Percentiles rank a stretch among this genome's conserved stretches.
Evolutionary conservation across 306 rosid species (phyloP).

Genomic region (Malus sylvestris): DNA sequence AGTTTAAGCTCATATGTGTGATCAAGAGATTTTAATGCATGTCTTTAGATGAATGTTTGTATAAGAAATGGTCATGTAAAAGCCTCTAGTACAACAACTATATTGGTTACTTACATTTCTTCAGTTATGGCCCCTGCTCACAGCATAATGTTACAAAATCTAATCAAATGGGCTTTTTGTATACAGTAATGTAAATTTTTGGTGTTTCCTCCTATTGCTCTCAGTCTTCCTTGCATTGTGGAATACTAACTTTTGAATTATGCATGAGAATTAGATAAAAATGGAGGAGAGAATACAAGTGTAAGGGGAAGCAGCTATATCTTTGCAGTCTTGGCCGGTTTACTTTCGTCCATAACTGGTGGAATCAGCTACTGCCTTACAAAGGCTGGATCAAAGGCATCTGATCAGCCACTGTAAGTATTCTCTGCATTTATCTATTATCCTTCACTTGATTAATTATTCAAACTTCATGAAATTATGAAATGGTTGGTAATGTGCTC

Average conservation of each 20-base stretch:
- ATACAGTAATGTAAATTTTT: conserved; percentile 2
- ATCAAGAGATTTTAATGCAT: background rate
- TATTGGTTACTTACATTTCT: too few species aligned
- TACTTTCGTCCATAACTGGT: conserved; percentile 58
- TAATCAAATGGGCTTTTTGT: background rate
- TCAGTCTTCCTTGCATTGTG: conserved; percentile 2
- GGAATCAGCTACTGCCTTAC: conserved; percentile 69
- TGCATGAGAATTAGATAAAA: conserved; percentile 50
- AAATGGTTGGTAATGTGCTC: background rate
- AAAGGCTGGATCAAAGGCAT: conserved; percentile 69
- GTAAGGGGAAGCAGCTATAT: conserved; percentile 31
- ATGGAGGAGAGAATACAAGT: conserved; percentile 28
- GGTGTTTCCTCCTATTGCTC: conserved; percentile 3
- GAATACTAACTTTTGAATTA: conserved; percentile 23
- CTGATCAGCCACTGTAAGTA: conserved; percentile 77
- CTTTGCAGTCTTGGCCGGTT: conserved; percentile 44
- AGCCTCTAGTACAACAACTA: background rate
- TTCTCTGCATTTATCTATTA: background rate
- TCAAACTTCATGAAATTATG: background rate
- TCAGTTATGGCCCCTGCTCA: too few species aligned
- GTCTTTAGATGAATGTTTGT: background rate
- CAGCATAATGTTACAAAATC: background rate
- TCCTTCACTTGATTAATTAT: background rate
- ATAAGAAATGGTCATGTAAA: background rate
- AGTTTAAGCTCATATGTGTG: background rate